Evolutionary conservation across 257 asterid species (phyloP), one percentile per base, ranked within the genome.

Genomic region (Echites panduratus): DNA sequence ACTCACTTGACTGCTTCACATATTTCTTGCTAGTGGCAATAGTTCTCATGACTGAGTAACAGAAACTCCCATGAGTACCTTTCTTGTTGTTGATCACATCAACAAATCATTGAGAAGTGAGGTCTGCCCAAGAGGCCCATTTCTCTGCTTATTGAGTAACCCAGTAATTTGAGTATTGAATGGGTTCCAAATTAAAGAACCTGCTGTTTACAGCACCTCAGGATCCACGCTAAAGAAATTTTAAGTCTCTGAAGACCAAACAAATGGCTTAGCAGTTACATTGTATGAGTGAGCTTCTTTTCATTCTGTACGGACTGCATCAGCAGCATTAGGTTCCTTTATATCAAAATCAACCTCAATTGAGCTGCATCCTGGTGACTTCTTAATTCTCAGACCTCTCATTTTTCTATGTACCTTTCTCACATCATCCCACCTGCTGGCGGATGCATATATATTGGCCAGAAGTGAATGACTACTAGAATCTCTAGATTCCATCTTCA

Each of bases 381-480:
- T 93, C 83, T 81, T 85, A 59, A 75, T 53, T 49, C 84, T 84
- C 50, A 82, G n/a, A 45, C 57, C 72, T 57, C 70, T 61, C 92
- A 87, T 89, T 69, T 80, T 78, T 71, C 75, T 82, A 78, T 96
- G 76, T 45, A 87, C 84, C 75, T 75, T 82, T 22, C 58, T 74
- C 26, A 71, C 91, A 68, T 93, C 96, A 40, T 89, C 96, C 98
- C 96, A 89, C 82, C 97, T 84, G 75, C 74, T 78, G 48, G 88
- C 89, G 49, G 89, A 89, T 47, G 97, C 97, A 79, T 89, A 90
- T 17, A 86, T 80, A 68, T 75, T 87, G 4, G 95, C 88, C 75
- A 93, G 76, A 73, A 93, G 97, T 6, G 93, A 73, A 72, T 78
- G 87, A 53, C 80, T 71, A 73, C 93, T 81, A 24, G 95, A 85